phyloP scores from a whole-genome alignment of 768 basidiomycete species.

The Pleurotus ostreatus region DNA sequence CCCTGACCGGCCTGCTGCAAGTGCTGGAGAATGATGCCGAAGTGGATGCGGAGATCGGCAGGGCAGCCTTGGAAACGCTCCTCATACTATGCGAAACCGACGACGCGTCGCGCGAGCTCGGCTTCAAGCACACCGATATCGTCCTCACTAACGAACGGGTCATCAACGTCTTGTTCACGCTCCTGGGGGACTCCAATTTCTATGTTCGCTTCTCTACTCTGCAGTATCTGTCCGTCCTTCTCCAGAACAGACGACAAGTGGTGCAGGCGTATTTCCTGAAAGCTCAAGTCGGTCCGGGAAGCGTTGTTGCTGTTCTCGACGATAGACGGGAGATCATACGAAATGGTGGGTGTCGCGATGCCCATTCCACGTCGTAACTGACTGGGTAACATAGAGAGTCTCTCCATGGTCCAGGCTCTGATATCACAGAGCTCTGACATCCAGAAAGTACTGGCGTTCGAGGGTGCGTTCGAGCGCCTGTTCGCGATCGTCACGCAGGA shows the following conservation, averaged over 20 bases:
- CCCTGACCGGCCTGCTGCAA: constrained; percentile 73
- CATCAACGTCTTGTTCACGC: constrained; percentile 68
- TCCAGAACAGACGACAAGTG: constrained; percentile 75
- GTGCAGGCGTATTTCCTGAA: constrained; percentile 93
- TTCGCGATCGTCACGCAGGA: constrained; percentile 85
- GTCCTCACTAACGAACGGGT: constrained; percentile 72
- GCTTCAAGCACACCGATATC: constrained; percentile 77
- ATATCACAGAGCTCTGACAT: constrained; percentile 88
- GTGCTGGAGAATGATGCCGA: constrained; percentile 86
- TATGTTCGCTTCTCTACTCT: constrained; percentile 83
- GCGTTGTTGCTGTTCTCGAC: constrained; percentile 71
- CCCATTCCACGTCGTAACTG: neutral
- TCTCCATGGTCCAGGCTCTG: constrained; percentile 78
- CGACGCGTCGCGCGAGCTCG: constrained; percentile 65
- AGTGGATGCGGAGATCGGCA: constrained; percentile 88
- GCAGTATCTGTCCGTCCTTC: constrained; percentile 73
- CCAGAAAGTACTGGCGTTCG: constrained; percentile 95
- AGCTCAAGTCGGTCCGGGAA: constrained; percentile 70
- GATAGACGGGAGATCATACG: constrained; percentile 87
- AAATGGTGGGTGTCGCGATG: constrained; percentile 55
- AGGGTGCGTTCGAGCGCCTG: constrained; percentile 93
- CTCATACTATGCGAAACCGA: constrained; percentile 80
- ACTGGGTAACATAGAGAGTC: constrained; percentile 51
- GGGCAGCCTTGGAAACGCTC: constrained; percentile 89
- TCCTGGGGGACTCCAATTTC: constrained; percentile 75